Evolutionary conservation across 1,284 basidiomycete species (phyloP), one percentile per base, ranked within the genome.

Genomic region (Moesziomyces parantarcticus): DNA sequence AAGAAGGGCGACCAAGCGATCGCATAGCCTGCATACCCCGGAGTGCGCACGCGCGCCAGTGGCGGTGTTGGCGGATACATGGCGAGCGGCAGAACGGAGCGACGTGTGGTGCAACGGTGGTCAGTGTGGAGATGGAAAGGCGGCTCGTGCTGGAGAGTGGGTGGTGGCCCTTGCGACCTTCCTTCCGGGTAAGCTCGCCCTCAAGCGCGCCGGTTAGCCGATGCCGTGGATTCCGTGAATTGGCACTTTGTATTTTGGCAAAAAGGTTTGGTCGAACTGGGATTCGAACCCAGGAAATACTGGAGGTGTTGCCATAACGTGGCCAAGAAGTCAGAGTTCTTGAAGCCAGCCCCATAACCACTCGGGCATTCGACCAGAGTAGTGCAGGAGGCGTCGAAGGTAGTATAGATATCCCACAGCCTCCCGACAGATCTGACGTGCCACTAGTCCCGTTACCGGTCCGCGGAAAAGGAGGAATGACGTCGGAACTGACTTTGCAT

Each of bases 1-100:
- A 92, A 92, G 84, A 97, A 98, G 5, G 96, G 96, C 0, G 93
- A 96, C 91, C 93, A 98, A 9, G 91, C 89, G 41, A 97, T 78
- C 3, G 89, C 86, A 83, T 97, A 96, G 83, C 96, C 94, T 0
- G 95, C 91, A 84, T 92, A 97, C 0, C 85, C 85, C 8, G 64
- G 81, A 0, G 83, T 84, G 25, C 66, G 61, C 3, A 68, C 14
- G 14, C 71, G 52, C 9, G 71, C 61, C 3, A 74, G 45, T 18
- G 71, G 71, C 36, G 60, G 66, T n/a, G 62, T 41, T 32, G 62
- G 58, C 10, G 61, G 61, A n/a, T 47, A 47, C 68, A 71, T 41
- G 45, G 21, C 1, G 39, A 16, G 6, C 7, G 22, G n/a, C 14
- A 13, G 5, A 48, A 9, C 14, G 6, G 21, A 21, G 22, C n/a